Conservation (phyloP, 441 rosid genomes). For the Dalechampia spathulata region DNA sequence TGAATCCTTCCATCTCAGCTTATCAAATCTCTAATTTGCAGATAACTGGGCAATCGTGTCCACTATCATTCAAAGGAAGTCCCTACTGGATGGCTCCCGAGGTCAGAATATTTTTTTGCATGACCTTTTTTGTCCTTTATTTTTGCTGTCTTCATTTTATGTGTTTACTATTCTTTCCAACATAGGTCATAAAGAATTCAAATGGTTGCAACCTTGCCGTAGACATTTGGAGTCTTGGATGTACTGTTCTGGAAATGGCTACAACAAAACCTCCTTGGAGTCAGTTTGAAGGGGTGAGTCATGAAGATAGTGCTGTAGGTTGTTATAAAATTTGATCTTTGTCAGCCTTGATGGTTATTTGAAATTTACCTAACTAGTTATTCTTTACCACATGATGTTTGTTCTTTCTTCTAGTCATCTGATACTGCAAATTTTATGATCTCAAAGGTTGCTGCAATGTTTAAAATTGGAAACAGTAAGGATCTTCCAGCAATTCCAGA, state of each 20-base stretch:
- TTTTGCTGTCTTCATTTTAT: neutral
- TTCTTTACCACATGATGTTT: neutral
- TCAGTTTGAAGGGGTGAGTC: constrained; percentile 76
- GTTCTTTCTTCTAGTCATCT: constrained; percentile 4
- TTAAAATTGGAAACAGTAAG: constrained; percentile 97
- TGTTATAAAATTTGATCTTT: neutral
- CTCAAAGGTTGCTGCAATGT: constrained; percentile 65
- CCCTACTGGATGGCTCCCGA: constrained; percentile 99
- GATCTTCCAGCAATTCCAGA: constrained; percentile 95
- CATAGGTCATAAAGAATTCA: constrained; percentile 58
- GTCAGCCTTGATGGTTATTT: neutral
- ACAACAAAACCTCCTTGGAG: constrained; percentile 82
- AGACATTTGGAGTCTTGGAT: constrained; percentile 89
- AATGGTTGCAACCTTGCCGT: constrained; percentile 69
- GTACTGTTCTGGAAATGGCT: constrained; percentile 85
- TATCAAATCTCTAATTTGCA: constrained; percentile 25
- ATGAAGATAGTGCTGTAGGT: constrained; percentile 6
- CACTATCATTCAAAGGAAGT: constrained; percentile 94
- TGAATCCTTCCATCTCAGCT: neutral
- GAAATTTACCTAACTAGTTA: no score
- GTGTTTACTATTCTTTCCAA: constrained; percentile 6
- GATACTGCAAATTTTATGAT: constrained; percentile 3
- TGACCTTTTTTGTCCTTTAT: neutral
- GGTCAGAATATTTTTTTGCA: constrained; percentile 35
- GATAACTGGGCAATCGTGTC: constrained; percentile 94